phyloP scores from a whole-genome alignment of 305 asterid genomes.

The Fraxinus platypoda region DNA sequence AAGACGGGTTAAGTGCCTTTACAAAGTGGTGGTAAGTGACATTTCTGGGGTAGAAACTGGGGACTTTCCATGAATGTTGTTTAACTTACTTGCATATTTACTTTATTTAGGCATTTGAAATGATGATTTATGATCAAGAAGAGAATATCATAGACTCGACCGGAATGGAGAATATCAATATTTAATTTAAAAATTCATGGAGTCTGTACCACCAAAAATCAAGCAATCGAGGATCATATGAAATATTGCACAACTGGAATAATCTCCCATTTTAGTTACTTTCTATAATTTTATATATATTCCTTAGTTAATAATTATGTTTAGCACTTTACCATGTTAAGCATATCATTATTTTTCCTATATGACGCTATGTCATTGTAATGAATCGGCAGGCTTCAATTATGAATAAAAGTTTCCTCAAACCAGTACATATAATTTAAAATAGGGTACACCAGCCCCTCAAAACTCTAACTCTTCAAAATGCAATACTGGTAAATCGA shows the following conservation, averaged over 20 bases:
- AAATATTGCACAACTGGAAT: not conserved
- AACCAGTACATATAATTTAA: no score
- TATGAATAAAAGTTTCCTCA: no score
- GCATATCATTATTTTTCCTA: not conserved
- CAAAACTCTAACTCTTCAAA: no score
- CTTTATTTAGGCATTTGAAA: not conserved
- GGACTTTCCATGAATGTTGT: not conserved
- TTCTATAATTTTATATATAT: not conserved
- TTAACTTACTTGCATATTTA: not conserved
- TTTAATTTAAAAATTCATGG: no score
- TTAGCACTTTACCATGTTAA: not conserved
- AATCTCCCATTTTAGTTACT: not conserved
- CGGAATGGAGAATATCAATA: not conserved
- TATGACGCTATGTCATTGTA: not conserved
- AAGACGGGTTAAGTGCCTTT: not conserved
- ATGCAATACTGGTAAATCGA: no score
- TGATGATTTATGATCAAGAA: not conserved
- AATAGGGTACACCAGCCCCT: no score
- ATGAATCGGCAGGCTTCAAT: not conserved
- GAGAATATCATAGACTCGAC: not conserved
- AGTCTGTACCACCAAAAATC: not conserved
- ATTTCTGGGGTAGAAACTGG: not conserved
- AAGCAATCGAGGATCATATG: not conserved
- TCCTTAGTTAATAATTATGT: not conserved
- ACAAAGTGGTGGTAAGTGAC: not conserved